Conservation (phyloP, 768 basidiomycete species). For the Agrocybe pediades region DNA sequence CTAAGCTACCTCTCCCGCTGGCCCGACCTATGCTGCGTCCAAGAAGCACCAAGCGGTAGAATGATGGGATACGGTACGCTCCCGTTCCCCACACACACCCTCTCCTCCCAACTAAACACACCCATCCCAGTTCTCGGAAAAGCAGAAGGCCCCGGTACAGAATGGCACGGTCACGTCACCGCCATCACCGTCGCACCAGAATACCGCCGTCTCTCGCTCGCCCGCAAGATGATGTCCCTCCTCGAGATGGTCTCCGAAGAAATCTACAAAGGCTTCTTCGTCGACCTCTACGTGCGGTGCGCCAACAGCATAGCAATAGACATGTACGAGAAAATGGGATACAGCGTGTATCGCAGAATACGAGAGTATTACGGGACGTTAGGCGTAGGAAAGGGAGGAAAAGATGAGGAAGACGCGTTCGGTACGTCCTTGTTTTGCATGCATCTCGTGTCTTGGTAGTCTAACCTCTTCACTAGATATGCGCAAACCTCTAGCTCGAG, state of each 20-base stretch:
- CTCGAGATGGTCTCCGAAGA: constrained; percentile 87
- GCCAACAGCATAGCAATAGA: constrained; percentile 81
- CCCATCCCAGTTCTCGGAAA: constrained; percentile 80
- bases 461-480: constrained; percentile 38
- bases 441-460: not conserved
- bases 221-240: constrained; percentile 81
- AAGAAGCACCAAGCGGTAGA: constrained; percentile 77
- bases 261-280: constrained; percentile 83
- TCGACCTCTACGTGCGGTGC: constrained; percentile 94
- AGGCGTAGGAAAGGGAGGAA: constrained; percentile 74
- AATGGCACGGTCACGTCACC: constrained; percentile 96
- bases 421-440: constrained; percentile 51
- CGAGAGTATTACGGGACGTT: constrained; percentile 85
- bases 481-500: constrained; percentile 74
- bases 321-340: constrained; percentile 93
- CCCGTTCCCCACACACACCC: constrained; percentile 1
- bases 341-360: constrained; percentile 90
- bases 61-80: constrained; percentile 92
- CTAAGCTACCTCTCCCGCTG: constrained; percentile 86
- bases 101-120: not conserved
- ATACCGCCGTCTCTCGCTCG: constrained; percentile 87
- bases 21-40: constrained; percentile 88
- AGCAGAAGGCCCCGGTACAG: constrained; percentile 73
- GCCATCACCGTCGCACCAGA: constrained; percentile 94
- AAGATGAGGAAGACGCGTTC: constrained; percentile 89